Evolutionary conservation across 2,329 filamentous ascomycete species (phyloP).

Genomic region (Fusarium palustre): DNA sequence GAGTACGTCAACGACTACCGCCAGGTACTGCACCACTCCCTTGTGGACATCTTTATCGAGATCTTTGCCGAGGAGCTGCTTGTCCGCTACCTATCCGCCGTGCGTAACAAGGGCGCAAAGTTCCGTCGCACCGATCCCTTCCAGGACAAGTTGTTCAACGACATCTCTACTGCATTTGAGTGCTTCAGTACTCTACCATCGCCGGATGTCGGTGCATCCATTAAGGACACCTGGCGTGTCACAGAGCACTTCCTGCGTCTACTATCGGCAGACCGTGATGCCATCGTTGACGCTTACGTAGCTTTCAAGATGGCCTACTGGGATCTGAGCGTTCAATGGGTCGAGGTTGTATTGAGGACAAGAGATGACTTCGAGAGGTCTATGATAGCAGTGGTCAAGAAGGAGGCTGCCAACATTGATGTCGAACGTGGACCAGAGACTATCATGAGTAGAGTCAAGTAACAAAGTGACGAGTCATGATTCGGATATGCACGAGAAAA

Average conservation of each 20-base stretch:
- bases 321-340: conserved; percentile 95
- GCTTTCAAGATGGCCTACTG: conserved; percentile 88
- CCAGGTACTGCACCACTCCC: conserved; percentile 83
- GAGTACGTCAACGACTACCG: conserved; percentile 94
- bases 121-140: conserved; percentile 90
- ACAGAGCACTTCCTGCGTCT: conserved; percentile 86
- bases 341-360: conserved; percentile 87
- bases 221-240: conserved; percentile 93
- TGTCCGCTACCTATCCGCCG: conserved; percentile 82
- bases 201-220: conserved; percentile 74
- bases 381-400: conserved; percentile 90
- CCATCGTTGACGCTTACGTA: conserved; percentile 81
- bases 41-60: conserved; percentile 92
- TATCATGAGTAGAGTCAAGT: conserved; percentile 94
- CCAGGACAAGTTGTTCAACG: conserved; percentile 92
- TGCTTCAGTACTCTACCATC: conserved; percentile 83
- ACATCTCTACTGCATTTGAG: conserved; percentile 88
- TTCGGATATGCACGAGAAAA: conserved; percentile 11
- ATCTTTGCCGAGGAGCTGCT: conserved; percentile 94
- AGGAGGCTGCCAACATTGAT: conserved; percentile 85
- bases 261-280: conserved; percentile 79
- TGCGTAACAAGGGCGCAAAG: conserved; percentile 90
- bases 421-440: conserved; percentile 87
- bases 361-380: conserved; percentile 94
- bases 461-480: conserved; percentile 23